A percentile compares a stretch with the other conserved stretches of the same genome.
These are phyloP conservation scores for Penicillium canescens DNA, from an alignment of 495 filamentous ascomycete genomes.

Conservation along the genomic window DNA sequence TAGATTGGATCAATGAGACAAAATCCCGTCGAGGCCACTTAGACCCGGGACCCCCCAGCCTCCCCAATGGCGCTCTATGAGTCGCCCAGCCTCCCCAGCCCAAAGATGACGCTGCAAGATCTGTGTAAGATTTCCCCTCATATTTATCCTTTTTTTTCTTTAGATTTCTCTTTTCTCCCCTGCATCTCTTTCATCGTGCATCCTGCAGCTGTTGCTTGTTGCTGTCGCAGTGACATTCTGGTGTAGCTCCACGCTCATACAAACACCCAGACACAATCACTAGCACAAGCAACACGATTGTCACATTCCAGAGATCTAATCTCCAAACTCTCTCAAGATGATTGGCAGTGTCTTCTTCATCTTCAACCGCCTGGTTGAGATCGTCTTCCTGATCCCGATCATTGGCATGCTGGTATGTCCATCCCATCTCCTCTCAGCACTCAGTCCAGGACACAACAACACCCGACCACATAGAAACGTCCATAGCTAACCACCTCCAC, in stretches of 20 bases:
- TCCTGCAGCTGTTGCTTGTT: conserved; percentile 3
- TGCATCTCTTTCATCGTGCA: conserved; percentile 7
- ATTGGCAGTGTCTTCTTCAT: conserved; percentile 78
- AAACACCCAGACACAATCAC: conserved; percentile 5
- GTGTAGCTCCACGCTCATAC: conserved; percentile 1
- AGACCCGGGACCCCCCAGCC: conserved; percentile 21
- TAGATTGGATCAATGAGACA: neutral
- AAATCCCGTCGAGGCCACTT: neutral
- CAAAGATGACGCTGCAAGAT: conserved; percentile 18
- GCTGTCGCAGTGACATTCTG: neutral
- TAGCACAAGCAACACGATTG: neutral
- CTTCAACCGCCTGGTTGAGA: conserved; percentile 79
- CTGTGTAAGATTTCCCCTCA: conserved; percentile 4
- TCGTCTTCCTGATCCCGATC: conserved; percentile 82
- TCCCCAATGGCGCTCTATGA: conserved; percentile 14
- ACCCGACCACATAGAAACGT: neutral
- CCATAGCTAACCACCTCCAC: neutral
- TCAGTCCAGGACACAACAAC: neutral
- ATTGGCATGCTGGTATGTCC: conserved; percentile 74
- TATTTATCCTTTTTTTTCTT: conserved; percentile 4
- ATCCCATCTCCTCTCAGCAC: neutral
- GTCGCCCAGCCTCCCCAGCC: conserved; percentile 28
- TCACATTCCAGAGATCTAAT: conserved; percentile 7
- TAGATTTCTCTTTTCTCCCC: conserved; percentile 1
- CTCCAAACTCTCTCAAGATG: conserved; percentile 50